phyloP scores from a whole-genome alignment of 2,329 filamentous ascomycete species.

The Hypoxylon sp. region DNA sequence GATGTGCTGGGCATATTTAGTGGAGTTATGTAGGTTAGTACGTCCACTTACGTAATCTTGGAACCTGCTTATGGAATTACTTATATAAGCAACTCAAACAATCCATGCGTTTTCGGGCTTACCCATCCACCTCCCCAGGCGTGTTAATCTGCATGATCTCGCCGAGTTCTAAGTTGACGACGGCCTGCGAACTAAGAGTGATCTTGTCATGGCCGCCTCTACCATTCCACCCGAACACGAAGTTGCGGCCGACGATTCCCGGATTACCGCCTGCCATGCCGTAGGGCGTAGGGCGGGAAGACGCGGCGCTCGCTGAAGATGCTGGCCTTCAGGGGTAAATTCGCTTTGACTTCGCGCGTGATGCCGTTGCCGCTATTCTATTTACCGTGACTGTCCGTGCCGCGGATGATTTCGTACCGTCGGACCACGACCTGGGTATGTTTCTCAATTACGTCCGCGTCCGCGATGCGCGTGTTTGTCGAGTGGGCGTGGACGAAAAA shows the following conservation, averaged over 20 bases:
- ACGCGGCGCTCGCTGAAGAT: constrained; percentile 78
- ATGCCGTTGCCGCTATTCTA: constrained; percentile 76
- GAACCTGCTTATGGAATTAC: too few species aligned
- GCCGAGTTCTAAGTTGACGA: constrained; percentile 49
- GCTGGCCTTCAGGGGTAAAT: constrained; percentile 75
- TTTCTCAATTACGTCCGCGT: constrained; percentile 77
- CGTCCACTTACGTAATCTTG: too few species aligned
- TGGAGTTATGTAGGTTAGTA: too few species aligned
- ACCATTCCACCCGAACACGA: constrained; percentile 36
- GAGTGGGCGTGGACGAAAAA: constrained; percentile 82
- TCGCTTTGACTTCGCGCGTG: constrained; percentile 77
- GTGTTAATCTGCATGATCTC: constrained; percentile 54
- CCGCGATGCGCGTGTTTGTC: constrained; percentile 82
- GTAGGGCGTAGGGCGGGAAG: constrained; percentile 82
- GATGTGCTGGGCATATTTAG: too few species aligned
- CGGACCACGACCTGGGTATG: constrained; percentile 76
- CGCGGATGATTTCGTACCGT: constrained; percentile 70
- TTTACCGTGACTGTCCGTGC: constrained; percentile 69
- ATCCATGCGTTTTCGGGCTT: too few species aligned
- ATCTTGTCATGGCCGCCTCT: constrained; percentile 47
- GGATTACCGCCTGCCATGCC: constrained; percentile 83
- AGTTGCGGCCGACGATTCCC: constrained; percentile 52
- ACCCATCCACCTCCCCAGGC: constrained; percentile 52
- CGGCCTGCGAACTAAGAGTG: constrained; percentile 50
- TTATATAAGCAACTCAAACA: too few species aligned